Conservation (phyloP, 345 rosid species). For the Garcia nutans region DNA sequence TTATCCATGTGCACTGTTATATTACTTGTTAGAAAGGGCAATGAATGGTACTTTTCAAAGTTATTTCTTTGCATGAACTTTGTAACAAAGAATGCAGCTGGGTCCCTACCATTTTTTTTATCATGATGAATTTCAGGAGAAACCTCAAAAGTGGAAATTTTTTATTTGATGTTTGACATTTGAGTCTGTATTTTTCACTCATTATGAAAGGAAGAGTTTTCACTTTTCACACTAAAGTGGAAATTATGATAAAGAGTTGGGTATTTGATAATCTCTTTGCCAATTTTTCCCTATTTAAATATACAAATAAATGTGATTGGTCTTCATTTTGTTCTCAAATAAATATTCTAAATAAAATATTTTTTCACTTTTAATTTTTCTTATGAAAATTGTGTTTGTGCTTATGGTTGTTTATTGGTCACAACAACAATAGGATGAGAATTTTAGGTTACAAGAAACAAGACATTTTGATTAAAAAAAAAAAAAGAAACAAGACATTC, state of each 20-base stretch:
- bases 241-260: not conserved
- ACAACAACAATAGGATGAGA: not conserved
- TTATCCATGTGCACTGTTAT: not conserved
- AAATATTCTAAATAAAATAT: too few species aligned
- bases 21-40: not conserved
- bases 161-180: not conserved
- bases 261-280: not conserved
- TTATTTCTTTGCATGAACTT: conserved; percentile 7
- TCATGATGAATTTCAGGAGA: conserved; percentile 10
- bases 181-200: too few species aligned
- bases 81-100: not conserved
- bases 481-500: not conserved
- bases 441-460: not conserved
- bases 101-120: conserved; percentile 14
- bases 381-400: not conserved
- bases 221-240: conserved; percentile 3
- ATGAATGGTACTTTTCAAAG: not conserved
- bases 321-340: not conserved
- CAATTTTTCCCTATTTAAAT: not conserved
- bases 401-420: not conserved
- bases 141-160: not conserved
- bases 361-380: too few species aligned
- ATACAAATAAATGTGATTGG: not conserved
- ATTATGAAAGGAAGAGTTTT: not conserved
- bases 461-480: too few species aligned